phyloP scores from a whole-genome alignment of 169 alveolate species.

The Plasmodium gallinaceum region DNA sequence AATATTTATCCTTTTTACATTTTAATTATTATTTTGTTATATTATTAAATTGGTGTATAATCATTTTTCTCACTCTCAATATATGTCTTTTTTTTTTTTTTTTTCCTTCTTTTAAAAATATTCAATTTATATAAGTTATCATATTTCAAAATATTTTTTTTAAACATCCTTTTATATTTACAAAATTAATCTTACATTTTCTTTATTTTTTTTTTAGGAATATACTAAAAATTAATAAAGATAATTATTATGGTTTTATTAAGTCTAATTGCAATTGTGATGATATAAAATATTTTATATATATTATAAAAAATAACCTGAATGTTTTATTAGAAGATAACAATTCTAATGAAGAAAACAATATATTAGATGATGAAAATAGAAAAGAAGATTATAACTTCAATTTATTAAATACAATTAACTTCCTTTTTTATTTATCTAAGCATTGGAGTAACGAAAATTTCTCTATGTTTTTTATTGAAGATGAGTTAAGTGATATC shows the following conservation, averaged over 20 bases:
- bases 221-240: slow-evolving; percentile 6
- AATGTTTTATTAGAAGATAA: slow-evolving; percentile 13
- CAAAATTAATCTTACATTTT: background rate
- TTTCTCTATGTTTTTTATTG: slow-evolving; percentile 37
- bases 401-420: background rate
- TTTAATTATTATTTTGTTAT: no score
- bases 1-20: no score
- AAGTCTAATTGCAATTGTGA: slow-evolving; percentile 39
- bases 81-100: background rate
- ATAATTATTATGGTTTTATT: slow-evolving; percentile 30
- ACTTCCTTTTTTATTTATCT: slow-evolving; percentile 30
- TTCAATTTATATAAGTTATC: background rate
- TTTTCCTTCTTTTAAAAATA: background rate
- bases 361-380: background rate
- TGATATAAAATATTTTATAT: slow-evolving; percentile 28
- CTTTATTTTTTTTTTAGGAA: slow-evolving; percentile 15
- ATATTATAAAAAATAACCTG: slow-evolving; percentile 34
- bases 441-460: slow-evolving; percentile 25
- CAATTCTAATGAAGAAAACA: background rate
- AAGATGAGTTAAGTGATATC: slow-evolving; percentile 24
- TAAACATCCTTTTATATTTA: background rate
- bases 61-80: no score
- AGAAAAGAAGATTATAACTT: background rate
- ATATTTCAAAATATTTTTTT: background rate
- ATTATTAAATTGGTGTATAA: no score